These are phyloP conservation scores for Remersonia thermophila DNA, from an alignment of 2,329 filamentous ascomycete species.

Conservation along the genomic window DNA sequence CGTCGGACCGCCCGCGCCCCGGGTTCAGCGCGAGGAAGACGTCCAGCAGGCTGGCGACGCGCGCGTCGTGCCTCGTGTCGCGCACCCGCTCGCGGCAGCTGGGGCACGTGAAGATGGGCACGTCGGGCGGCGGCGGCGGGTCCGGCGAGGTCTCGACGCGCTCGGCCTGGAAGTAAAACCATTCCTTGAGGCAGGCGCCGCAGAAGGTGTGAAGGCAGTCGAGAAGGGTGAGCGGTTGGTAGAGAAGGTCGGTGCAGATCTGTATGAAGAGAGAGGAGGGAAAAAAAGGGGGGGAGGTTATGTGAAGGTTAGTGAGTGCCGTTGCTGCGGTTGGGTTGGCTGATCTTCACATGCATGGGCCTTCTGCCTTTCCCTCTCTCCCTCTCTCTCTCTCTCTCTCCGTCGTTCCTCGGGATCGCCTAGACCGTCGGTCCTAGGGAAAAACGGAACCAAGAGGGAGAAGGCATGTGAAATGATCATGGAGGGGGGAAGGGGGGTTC, in stretches of 20 bases:
- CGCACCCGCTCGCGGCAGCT: constrained; percentile 80
- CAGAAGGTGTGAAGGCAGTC: constrained; percentile 95
- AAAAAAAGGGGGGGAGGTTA: background rate
- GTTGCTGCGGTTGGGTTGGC: too few species aligned
- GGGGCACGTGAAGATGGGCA: constrained; percentile 68
- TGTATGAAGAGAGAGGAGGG: constrained; percentile 23
- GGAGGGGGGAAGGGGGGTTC: constrained; percentile 1
- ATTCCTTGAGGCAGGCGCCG: constrained; percentile 88
- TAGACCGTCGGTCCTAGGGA: too few species aligned
- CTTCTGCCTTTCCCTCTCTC: too few species aligned
- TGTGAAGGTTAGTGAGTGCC: too few species aligned
- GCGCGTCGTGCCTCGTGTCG: constrained; percentile 80
- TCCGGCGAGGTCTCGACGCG: constrained; percentile 39
- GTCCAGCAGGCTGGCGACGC: constrained; percentile 77
- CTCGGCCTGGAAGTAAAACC: constrained; percentile 73
- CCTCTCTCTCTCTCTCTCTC: too few species aligned
- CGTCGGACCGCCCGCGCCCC: constrained; percentile 52
- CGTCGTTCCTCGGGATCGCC: too few species aligned
- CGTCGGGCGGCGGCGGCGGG: constrained; percentile 33
- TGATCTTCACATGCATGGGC: too few species aligned
- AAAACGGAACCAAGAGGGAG: too few species aligned
- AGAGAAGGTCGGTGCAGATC: constrained; percentile 95
- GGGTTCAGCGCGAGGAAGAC: constrained; percentile 78
- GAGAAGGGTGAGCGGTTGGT: constrained; percentile 79
- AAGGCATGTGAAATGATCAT: background rate